Base-by-base conservation (phyloP, 2,329 filamentous ascomycete species). In the Ascocoryne sarcoides region DNA sequence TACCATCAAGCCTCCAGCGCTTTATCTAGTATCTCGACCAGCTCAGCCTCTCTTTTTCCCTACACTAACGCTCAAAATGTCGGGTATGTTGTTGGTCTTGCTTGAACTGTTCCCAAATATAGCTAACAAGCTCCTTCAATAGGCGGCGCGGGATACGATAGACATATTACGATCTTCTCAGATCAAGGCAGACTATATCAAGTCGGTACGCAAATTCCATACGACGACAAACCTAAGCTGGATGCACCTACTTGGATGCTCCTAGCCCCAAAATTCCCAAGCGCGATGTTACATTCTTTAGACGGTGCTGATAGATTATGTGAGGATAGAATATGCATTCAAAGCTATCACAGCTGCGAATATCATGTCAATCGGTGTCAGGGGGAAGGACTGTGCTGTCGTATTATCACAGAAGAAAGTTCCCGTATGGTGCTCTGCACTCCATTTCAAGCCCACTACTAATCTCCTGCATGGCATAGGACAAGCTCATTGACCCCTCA, bases 121-220 rank as follows among this genome's bases (percentile, higher is more conserved):
- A 53, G 52, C 49, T 55, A 53, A 59, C 23, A 46, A 37, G 26
- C 32, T 48, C 31, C 35, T 44, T 43, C 40, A 48, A 57, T 58
- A 87, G 82, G 82, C 66, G 84, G 79, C 68, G 82, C 85, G 67
- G 89, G 87, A 61, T 96, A 93, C 70, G 92, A 98, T 69, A 80
- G 92, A 73, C 92, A 98, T 69, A 98, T 98, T 61, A 98, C 92
- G 63, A 96, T 98, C 75, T 98, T 98, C 73, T 95, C 92, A 48
- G 92, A 98, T 66, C 89, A 95, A 70, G 92, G 92, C 61, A 82
- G 92, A 64, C 74, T 98, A 64, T 98, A 96, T 66, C 92, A 98
- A 95, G 92, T 98, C 66, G 92, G 92, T 96, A 76, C 61, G 88
- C 76, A 50, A 28, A 44, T n/a, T 12, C 4, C 23, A 9, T 17